These are phyloP conservation scores for Sclerospora graminicola DNA, from an alignment of 352 stramenopile species.

Conservation along the genomic window DNA sequence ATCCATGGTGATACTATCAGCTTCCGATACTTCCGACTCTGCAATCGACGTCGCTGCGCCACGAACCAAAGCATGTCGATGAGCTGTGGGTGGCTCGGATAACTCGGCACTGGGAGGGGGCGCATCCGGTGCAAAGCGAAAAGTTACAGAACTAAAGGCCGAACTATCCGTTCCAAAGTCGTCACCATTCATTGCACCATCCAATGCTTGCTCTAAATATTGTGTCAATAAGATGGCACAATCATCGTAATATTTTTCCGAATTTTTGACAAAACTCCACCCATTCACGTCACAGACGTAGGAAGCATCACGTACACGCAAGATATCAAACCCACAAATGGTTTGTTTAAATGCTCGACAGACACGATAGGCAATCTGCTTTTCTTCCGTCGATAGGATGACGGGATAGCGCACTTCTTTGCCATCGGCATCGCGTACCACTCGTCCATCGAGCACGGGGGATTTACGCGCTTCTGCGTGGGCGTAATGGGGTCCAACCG, in stretches of 20 bases:
- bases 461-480: conserved; percentile 99
- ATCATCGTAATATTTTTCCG: conserved; percentile 99
- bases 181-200: conserved; percentile 20
- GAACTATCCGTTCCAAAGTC: conserved; percentile 41
- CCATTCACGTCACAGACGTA: conserved; percentile 99
- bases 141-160: conserved; percentile 52
- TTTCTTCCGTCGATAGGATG: conserved; percentile 97
- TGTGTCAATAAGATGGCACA: conserved; percentile 89
- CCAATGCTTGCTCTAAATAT: conserved; percentile 61
- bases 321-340: conserved; percentile 99
- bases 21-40: conserved; percentile 18
- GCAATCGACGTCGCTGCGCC: conserved; percentile 19
- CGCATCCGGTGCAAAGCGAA: conserved; percentile 41
- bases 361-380: conserved; percentile 94
- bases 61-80: conserved; percentile 19
- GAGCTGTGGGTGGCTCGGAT: conserved; percentile 38
- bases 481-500: conserved; percentile 96
- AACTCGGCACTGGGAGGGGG: conserved; percentile 36
- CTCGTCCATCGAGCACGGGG: conserved; percentile 97
- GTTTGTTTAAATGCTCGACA: conserved; percentile 78
- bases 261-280: conserved; percentile 99
- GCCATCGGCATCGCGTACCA: conserved; percentile 93
- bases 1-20: conserved; percentile 18
- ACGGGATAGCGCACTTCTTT: conserved; percentile 99
- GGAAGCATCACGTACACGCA: conserved; percentile 85